These are phyloP conservation scores for Podaxis mareebaensis DNA, from an alignment of 768 basidiomycete genomes.

Conservation along the genomic window DNA sequence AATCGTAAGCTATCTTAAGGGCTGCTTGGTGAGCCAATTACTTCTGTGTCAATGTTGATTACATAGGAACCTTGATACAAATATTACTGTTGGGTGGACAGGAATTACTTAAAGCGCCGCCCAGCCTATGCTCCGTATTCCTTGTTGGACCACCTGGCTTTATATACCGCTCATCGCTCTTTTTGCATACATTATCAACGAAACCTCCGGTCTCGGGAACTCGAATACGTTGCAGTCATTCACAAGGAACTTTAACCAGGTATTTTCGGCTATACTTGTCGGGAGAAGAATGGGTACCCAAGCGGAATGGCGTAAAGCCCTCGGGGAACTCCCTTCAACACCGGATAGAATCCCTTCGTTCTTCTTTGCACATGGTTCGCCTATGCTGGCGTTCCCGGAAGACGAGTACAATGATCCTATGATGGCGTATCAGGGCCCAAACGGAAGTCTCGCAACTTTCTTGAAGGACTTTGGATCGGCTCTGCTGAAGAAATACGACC, in stretches of 20 bases:
- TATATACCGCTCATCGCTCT: neutral
- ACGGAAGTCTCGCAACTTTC: slow-evolving; percentile 58
- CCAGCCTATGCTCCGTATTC: neutral
- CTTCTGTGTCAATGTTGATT: neutral
- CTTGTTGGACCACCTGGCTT: neutral
- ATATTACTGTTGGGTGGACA: too few relatives aligned
- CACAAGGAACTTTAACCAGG: neutral
- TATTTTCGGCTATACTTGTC: neutral
- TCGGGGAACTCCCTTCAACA: slow-evolving; percentile 54
- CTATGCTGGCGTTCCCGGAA: slow-evolving; percentile 45
- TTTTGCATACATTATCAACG: neutral
- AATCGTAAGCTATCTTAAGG: too few relatives aligned
- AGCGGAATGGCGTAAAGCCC: slow-evolving; percentile 49
- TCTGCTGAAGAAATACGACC: slow-evolving; percentile 68
- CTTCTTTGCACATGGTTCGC: slow-evolving; percentile 76
- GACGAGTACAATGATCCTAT: slow-evolving; percentile 20
- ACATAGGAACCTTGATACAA: neutral
- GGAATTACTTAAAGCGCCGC: neutral
- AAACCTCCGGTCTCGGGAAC: neutral
- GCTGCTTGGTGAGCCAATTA: too few relatives aligned
- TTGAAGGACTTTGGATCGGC: slow-evolving; percentile 65
- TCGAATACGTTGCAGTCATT: neutral
- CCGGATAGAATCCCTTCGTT: slow-evolving; percentile 69
- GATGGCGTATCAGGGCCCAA: slow-evolving; percentile 41
- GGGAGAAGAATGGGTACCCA: slow-evolving; percentile 15